phyloP scores from a whole-genome alignment of 2,329 filamentous ascomycete genomes.

The Geoglossum cookeanum region DNA sequence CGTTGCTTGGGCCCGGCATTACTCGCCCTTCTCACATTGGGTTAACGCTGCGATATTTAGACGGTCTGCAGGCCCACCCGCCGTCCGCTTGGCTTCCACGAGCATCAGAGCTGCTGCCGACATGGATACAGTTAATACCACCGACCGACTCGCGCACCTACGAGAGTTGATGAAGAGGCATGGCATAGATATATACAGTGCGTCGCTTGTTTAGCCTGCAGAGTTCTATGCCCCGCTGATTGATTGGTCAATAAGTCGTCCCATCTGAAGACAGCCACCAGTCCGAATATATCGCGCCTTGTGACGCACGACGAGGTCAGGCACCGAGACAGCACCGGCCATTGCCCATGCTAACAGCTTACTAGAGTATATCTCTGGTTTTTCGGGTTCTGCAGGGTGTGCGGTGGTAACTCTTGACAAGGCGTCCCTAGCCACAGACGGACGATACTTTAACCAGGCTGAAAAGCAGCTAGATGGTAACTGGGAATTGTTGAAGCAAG shows the following conservation, averaged over 20 bases:
- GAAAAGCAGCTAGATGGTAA: conserved; percentile 76
- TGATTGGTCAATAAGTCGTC: conserved; percentile 48
- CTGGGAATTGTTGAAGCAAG: conserved; percentile 84
- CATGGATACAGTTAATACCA: conserved; percentile 68
- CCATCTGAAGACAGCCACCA: conserved; percentile 95
- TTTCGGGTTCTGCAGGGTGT: conserved; percentile 85
- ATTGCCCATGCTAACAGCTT: conserved; percentile 1
- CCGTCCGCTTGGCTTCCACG: neutral
- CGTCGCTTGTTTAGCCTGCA: conserved; percentile 14
- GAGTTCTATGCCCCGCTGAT: neutral
- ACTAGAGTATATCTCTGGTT: conserved; percentile 70
- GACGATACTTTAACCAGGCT: conserved; percentile 95
- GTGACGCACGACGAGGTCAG: conserved; percentile 64
- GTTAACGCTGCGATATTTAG: neutral
- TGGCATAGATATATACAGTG: conserved; percentile 85
- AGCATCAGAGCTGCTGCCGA: conserved; percentile 19
- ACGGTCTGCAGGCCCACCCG: neutral
- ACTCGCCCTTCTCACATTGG: neutral
- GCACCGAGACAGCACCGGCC: neutral
- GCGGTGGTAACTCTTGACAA: conserved; percentile 74
- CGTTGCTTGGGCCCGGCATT: neutral
- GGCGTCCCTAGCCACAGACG: conserved; percentile 83
- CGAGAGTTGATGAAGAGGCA: conserved; percentile 73
- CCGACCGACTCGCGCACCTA: conserved; percentile 53
- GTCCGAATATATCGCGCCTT: conserved; percentile 95